These are phyloP conservation scores for Microdochium nivale DNA, from an alignment of 2,329 filamentous ascomycete species.

Conservation along the genomic window DNA sequence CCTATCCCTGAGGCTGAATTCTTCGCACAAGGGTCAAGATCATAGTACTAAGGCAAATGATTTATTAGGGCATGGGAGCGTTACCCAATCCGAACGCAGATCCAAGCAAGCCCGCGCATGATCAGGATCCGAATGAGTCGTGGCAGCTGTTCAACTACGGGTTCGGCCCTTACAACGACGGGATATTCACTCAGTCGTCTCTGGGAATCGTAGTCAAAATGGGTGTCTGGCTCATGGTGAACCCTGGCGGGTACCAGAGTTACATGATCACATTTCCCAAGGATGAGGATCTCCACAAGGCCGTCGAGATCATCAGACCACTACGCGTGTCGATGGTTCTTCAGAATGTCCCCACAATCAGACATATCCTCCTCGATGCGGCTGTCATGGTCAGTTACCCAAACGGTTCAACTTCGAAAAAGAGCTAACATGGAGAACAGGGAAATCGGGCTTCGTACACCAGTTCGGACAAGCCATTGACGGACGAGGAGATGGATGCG, in stretches of 20 bases:
- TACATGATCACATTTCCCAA: constrained; percentile 13
- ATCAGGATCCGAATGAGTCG: constrained; percentile 19
- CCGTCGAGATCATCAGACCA: not conserved
- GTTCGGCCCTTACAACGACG: constrained; percentile 27
- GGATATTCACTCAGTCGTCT: constrained; percentile 40
- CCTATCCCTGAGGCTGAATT: constrained; percentile 8
- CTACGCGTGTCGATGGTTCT: constrained; percentile 22
- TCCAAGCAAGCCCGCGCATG: not conserved
- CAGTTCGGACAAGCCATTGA: constrained; percentile 20
- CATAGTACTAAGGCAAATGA: not conserved
- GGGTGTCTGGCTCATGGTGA: constrained; percentile 43
- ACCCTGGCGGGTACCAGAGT: constrained; percentile 36
- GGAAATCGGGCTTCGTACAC: constrained; percentile 2
- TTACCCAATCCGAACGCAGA: constrained; percentile 11
- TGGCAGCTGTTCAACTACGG: constrained; percentile 34
- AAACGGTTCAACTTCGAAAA: no score
- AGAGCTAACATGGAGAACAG: constrained; percentile 15
- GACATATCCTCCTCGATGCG: constrained; percentile 32
- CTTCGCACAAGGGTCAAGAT: not conserved
- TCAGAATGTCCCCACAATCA: constrained; percentile 35
- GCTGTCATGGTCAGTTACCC: constrained; percentile 24
- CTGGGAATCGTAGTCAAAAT: constrained; percentile 44
- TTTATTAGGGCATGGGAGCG: constrained; percentile 24
- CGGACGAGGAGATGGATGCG: constrained; percentile 26
- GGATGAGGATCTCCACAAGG: not conserved